Conservation (phyloP, 2,329 filamentous ascomycete species). For the Stemphylium lycopersici region DNA sequence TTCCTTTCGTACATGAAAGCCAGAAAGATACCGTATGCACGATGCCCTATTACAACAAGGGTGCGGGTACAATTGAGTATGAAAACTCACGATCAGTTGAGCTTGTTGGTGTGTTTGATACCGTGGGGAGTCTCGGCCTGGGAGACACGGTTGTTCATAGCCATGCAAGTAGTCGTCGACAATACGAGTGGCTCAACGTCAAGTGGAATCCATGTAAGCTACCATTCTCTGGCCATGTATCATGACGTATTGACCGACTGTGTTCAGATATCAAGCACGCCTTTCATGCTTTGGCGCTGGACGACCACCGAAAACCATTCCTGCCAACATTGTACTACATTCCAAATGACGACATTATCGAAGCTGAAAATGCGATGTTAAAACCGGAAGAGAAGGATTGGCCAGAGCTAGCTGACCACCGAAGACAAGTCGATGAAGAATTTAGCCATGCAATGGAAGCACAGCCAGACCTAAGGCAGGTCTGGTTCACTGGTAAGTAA, state of each 20-base stretch:
- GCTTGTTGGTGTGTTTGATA: slow-evolving; percentile 53
- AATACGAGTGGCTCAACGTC: too few species aligned
- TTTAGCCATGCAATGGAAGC: not conserved
- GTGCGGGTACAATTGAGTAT: too few species aligned
- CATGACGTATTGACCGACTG: not conserved
- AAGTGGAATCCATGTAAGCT: too few species aligned
- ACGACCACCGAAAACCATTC: slow-evolving; percentile 59
- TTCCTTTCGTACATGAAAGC: not conserved
- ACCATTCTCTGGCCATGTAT: too few species aligned
- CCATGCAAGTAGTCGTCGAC: too few species aligned
- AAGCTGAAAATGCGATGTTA: not conserved
- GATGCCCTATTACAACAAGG: too few species aligned
- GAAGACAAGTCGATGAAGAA: not conserved
- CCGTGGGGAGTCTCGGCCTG: slow-evolving; percentile 48
- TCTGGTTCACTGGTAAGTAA: not conserved
- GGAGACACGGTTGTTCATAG: slow-evolving; percentile 21
- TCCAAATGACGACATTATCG: not conserved
- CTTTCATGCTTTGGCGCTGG: slow-evolving; percentile 59
- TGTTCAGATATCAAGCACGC: slow-evolving; percentile 48
- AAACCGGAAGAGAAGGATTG: not conserved
- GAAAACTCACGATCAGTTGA: slow-evolving; percentile 17
- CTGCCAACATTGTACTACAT: slow-evolving; percentile 62
- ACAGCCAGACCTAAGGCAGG: not conserved
- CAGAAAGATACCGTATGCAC: too few species aligned
- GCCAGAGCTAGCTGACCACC: not conserved